Base-by-base conservation (phyloP, 2,329 filamentous ascomycete genomes). In the Ceratocystis albifundus region DNA sequence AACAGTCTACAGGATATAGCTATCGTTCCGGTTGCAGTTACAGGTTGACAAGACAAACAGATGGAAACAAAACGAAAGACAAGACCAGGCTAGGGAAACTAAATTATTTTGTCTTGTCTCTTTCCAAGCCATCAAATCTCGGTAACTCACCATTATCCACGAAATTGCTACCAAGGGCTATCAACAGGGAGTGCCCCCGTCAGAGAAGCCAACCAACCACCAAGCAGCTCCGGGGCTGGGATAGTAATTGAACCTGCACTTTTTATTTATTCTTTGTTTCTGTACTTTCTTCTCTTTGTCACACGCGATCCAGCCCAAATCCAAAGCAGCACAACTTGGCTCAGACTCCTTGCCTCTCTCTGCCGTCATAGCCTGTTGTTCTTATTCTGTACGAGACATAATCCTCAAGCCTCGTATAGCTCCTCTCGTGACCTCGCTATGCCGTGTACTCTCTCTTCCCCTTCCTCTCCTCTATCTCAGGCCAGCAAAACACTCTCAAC, bases 101-200 rank as follows among this genome's bases (percentile, higher is more conserved):
- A 41, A 41, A 41, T 41, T 41, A 41, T 15, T 41, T 41, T 41
- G 36, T 41, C 36, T 41, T 41, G 36, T 41, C 20, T 55, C 50
- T 55, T 15, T 28, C 10, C 50, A 55, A 55, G 50, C 53, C 53
- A 57, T 57, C 53, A 57, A 57, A 57, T 57, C 53, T 57, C 53
- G 53, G 53, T 57, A 57, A 57, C 28, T 25, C 12, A n/a, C 28
- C 53, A 57, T 32, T 41, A n/a, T 15, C 22, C 22, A 57, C 22
- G 53, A 57, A 57, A 57, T 57, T 57, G 30, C 17, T 48, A 20
- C 48, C 53, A 30, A 30, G 53, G 53, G 22, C 20, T 3, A 28
- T n/a, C 25, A 17, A 28, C 53, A 57, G 28, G 53, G 53, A 57
- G 22, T 50, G 17, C 53, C 53, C 53, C 53, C n/a, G 53, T 25